Evolutionary conservation across 1,284 basidiomycete species (phyloP), one percentile per base, ranked within the genome.

Genomic region (Marasmius fiardii): DNA sequence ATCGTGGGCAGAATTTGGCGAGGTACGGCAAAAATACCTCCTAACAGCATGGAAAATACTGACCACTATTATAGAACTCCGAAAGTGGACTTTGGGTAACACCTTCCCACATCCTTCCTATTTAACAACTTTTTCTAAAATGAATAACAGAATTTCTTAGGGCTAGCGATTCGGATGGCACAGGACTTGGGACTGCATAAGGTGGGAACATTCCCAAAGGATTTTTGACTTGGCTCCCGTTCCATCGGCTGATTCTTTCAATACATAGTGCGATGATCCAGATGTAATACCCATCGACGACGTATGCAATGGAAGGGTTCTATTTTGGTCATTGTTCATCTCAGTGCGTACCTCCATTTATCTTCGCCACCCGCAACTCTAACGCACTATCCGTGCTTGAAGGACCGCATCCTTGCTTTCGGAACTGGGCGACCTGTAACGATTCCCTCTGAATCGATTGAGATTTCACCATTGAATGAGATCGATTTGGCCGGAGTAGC

Each of bases 1-100:
- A 41, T 51, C 54, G 6, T 55, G 54, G 54, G 54, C 54, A 14
- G 54, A 55, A 34, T 55, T 55, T 43, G 54, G 54, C 16, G 54
- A 47, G 44, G 44, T 47, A 24, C 23, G 52, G 43, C 18, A 18
- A n/a, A 41, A 20, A 12, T 18, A n/a, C 23, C 31, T 21, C 16
- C 24, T 1, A 24, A 44, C 20, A 16, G 18, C 21, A 2, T 14
- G 18, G 16, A 16, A 20, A 18, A 44, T 26, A 26, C 23, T 26
- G 10, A 53, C 11, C 18, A 11, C 23, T 28, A 7, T 10, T 18
- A 7, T 33, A 55, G 48, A 51, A 55, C 28, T 55, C 54, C 16
- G 54, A 55, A 51, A 55, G 54, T 41, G 54, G 54, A 6, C 48
- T 55, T 12, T 55, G 54, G 54, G 52, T 54, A 34, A 26, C 24